Base-by-base conservation (phyloP, 768 basidiomycete species). In the Kwoniella europaea region DNA sequence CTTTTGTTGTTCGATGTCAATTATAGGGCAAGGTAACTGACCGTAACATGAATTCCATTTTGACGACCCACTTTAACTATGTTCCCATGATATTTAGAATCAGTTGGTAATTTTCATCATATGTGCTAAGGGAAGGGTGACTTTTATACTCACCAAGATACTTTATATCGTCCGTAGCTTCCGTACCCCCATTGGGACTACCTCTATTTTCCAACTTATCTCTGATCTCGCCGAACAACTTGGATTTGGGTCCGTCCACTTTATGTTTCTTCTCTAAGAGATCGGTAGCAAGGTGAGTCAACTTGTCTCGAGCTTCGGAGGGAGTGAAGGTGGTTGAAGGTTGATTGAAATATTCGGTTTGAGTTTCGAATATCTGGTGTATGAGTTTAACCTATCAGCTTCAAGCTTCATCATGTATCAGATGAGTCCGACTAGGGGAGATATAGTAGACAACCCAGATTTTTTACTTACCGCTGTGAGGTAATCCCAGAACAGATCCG, bases 1-100 rank as follows among this genome's bases (percentile, higher is more conserved):
- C 88, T 89, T 91, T 44, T 18, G 4, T 20, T 18, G 18, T 20
- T 43, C 15, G n/a, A 2, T 92, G 84, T 52, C 50, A 52, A 20
- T 52, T 9, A 20, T 44, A 13, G 61, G 15, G 44, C 18, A 50
- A 50, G 46, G 46, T 50, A 15, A 50, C 93, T 91, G 4, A 94
- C 93, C 1, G 93, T 94, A 58, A 96, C 92, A 74, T 98, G 95
- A 52, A 97, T 89, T 2, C 92, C 87, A 71, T 98, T 97, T 85
- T 97, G 94, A 72, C 95, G 87, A 16, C 91, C 89, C 82, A 91
- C 90, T 84, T 95, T 97, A 86, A 97, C 93, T 94, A 76, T 41
- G 5, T 4, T 70, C 35, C 16, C 22, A 16, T 35, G 58, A 50
- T 18, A 12, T 15, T 24, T 10, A 10, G 18, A 29, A 20, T 63